Conservation (phyloP, 768 basidiomycete genomes). For the Naganishia antarctica region DNA sequence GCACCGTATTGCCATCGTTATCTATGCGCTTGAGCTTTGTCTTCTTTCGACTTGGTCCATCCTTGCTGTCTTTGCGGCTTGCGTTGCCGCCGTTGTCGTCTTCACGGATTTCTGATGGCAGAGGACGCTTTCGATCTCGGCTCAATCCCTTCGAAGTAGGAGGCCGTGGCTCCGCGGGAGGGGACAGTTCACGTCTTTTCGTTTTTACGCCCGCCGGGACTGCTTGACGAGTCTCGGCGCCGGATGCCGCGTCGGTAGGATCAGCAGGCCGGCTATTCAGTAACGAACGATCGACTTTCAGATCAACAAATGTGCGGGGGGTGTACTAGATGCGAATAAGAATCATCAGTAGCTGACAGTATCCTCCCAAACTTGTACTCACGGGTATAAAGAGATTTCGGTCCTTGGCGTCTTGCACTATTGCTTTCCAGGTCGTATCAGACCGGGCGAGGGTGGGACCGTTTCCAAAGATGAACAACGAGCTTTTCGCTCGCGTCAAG, state of each 20-base stretch:
- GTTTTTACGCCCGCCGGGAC: too few relatives aligned
- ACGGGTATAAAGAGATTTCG: slow-evolving; percentile 52
- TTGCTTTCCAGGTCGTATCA: slow-evolving; percentile 69
- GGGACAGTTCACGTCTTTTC: neutral
- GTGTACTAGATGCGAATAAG: neutral
- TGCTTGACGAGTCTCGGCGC: neutral
- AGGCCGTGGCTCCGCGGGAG: neutral
- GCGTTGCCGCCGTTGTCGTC: neutral
- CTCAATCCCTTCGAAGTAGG: neutral
- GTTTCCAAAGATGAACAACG: slow-evolving; percentile 88
- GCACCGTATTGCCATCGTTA: slow-evolving; percentile 12
- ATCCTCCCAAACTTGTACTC: neutral
- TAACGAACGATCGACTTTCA: neutral
- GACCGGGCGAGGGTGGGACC: slow-evolving; percentile 82
- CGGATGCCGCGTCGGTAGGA: neutral
- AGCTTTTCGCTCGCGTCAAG: slow-evolving; percentile 89
- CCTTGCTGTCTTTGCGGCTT: neutral
- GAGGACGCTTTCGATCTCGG: neutral
- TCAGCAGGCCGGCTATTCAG: neutral
- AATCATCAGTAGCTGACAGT: neutral
- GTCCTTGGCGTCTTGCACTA: slow-evolving; percentile 68
- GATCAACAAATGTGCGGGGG: slow-evolving; percentile 6
- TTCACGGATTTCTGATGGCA: neutral
- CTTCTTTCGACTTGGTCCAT: neutral
- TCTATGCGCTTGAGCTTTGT: slow-evolving; percentile 5